Evolutionary conservation across 768 basidiomycete genomes (phyloP), one percentile per base, ranked within the genome.

Genomic region (Cystofilobasidium capitatum): DNA sequence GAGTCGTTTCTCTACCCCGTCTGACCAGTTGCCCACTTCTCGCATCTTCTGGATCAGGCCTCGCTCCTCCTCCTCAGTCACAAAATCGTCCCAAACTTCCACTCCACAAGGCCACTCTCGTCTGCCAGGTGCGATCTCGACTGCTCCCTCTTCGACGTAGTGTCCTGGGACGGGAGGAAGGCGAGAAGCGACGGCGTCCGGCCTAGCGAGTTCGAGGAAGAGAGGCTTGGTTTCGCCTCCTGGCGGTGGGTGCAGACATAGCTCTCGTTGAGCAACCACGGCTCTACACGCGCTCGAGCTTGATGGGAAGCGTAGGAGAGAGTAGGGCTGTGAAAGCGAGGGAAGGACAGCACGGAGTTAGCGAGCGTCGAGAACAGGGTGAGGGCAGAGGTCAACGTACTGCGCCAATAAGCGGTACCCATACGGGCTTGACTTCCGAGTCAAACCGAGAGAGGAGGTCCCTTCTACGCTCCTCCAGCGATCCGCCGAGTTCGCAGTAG

Each of bases 81-180:
- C 24, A 26, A 64, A 69, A 7, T 69, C 57, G 33, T 51, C 26
- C 68, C 68, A 69, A 16, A 69, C 62, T 45, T 69, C 68, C 10
- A 64, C n/a, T 3, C 57, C 68, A 39, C 68, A 64, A 3, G 68
- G 68, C 62, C 63, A 69, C 16, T 54, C 9, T 2, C 35, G 39
- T 24, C 40, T 57, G 13, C 62, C 68, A 17, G 37, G 62, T 2
- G 42, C 55, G 36, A 64, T 58, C 47, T 69, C 68, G 36, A 69
- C 31, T 0, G 68, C 62, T 20, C 66, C 59, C 33, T 62, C 67
- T 2, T 17, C 12, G 0, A 22, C 31, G 61, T 39, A 64, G 13
- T 31, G 31, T 33, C 45, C 47, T 26, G 68, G 68, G 17, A 55
- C 26, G 5, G 45, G 40, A 31, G 62, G 51, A 14, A 64, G 58